Conservation (phyloP, 345 rosid genomes). For the Eucalyptus marginata region DNA sequence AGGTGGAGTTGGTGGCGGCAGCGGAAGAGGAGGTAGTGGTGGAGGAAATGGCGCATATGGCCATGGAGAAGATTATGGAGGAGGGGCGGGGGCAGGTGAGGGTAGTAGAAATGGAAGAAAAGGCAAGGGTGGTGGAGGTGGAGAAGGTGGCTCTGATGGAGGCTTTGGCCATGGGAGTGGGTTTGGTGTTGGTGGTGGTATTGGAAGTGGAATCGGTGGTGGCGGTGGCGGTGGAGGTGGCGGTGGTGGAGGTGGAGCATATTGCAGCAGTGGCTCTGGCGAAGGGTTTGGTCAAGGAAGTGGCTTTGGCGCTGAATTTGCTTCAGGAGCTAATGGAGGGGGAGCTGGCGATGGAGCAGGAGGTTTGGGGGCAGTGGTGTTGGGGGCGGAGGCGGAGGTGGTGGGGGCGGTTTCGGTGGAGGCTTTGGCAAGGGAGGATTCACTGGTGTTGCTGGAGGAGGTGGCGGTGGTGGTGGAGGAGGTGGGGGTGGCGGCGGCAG, state of each 20-base stretch:
- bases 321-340: not conserved
- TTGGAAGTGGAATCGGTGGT: not conserved
- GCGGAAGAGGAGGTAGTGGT: conserved; percentile 3
- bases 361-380: too few species aligned
- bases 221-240: not conserved
- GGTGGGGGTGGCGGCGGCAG: not conserved
- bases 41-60: conserved; percentile 7
- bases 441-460: not conserved
- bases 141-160: not conserved
- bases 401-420: not conserved
- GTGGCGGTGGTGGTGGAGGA: not conserved
- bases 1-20: conserved; percentile 11
- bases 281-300: not conserved
- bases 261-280: not conserved
- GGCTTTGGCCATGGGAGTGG: conserved; percentile 16
- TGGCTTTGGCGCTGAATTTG: not conserved
- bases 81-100: conserved; percentile 7
- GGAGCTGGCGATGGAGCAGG: not conserved
- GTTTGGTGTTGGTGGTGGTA: conserved; percentile 7
- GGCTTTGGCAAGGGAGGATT: not conserved
- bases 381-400: not conserved
- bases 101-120: conserved; percentile 12
- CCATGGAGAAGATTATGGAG: conserved; percentile 1
- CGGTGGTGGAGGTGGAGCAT: not conserved
- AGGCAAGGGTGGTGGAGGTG: not conserved